A percentile compares a stretch with the other conserved stretches of the same genome.
These are phyloP conservation scores for Abelmoschus esculentus DNA, from an alignment of 345 rosid genomes.

Conservation along the genomic window DNA sequence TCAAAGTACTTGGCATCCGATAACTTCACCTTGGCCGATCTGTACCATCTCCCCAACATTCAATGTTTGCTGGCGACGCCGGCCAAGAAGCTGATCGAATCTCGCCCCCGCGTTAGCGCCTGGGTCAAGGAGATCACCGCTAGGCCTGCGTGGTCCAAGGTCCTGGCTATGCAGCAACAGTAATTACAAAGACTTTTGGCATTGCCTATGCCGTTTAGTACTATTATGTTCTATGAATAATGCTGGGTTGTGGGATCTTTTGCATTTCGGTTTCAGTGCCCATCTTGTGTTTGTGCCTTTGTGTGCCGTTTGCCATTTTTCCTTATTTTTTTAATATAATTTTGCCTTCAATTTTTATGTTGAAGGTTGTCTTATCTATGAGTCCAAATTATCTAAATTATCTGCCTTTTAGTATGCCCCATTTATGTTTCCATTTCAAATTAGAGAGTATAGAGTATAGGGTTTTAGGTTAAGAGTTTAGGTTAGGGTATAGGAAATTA, in stretches of 20 bases:
- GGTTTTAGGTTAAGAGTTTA: too few relatives aligned
- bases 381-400: too few relatives aligned
- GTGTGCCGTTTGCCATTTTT: too few relatives aligned
- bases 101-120: constrained; percentile 40
- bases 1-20: constrained; percentile 64
- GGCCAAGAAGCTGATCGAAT: constrained; percentile 33
- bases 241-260: background rate
- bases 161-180: constrained; percentile 31
- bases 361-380: too few relatives aligned
- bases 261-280: background rate
- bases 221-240: background rate
- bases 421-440: too few relatives aligned
- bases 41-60: constrained; percentile 60
- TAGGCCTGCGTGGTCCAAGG: constrained; percentile 62
- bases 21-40: constrained; percentile 56
- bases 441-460: too few relatives aligned
- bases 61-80: constrained; percentile 34
- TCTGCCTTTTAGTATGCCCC: too few relatives aligned
- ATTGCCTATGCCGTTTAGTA: background rate
- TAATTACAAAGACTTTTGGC: background rate
- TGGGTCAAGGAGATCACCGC: constrained; percentile 51
- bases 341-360: too few relatives aligned
- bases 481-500: too few relatives aligned
- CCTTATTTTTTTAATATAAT: too few relatives aligned
- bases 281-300: too few relatives aligned